Evolutionary conservation across 2,329 filamentous ascomycete genomes (phyloP), one percentile per base, ranked within the genome.

Genomic region (Neocucurbitaria cava): DNA sequence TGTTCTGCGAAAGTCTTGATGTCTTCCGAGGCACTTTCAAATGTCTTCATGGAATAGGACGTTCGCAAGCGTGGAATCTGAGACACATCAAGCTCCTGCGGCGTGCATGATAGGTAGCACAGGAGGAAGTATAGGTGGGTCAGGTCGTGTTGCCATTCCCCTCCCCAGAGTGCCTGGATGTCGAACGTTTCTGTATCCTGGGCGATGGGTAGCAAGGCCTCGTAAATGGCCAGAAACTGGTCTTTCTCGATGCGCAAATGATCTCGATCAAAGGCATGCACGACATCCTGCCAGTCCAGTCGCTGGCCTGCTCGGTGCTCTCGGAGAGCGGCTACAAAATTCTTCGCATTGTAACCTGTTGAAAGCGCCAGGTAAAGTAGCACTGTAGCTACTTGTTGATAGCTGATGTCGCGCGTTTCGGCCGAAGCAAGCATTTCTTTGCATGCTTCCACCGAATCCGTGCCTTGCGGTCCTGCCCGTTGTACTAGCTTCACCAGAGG

Each of bases 51-150:
- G 2, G 87, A 86, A 71, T 97, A 96, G 2, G 92, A 91, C 21
- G 87, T 84, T 51, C 90, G 86, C 31, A 98, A 83, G 30, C 89
- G 87, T 0, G 92, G 94, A 54, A 98, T 95, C 31, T 89, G 90
- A 11, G 88, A 89, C 3, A 91, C 89, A 72, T 98, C 92, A 23
- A 96, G 83, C 66, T 93, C 86, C 24, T 91, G 85, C 0, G 89
- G 84, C 11, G 85, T 85, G 52, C 93, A 84, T 3, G 90, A 90
- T 20, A 94, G 83, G 72, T 94, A 97, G 17, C 92, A 92, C 59
- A 89, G 89, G 49, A 98, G 86, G 72, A 98, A 97, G n/a, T 93
- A 96, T 31, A 99, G 80, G 62, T 98, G 94, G 0, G 95, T 91
- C 58, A 96, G 88, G 13, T 89, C 85, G 63, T 96, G 86, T 58